phyloP scores from a whole-genome alignment of 1,139 yeast species.

The Candida frijolesensis region DNA sequence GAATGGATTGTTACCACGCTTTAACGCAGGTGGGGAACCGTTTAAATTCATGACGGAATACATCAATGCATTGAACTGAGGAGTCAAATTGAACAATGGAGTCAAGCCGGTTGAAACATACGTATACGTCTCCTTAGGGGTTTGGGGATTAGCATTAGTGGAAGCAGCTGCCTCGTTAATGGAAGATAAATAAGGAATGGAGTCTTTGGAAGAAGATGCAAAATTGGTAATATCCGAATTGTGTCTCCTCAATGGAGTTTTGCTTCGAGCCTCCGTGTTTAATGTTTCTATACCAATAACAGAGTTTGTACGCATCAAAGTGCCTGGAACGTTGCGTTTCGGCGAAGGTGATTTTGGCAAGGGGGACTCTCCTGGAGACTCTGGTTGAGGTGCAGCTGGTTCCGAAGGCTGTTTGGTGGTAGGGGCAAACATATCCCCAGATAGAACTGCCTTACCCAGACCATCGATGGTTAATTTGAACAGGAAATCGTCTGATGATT shows the following conservation, averaged over 20 bases:
- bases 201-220: conserved; percentile 16
- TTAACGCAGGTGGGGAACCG: conserved; percentile 33
- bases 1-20: conserved; percentile 26
- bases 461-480: conserved; percentile 44
- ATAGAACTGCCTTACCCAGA: conserved; percentile 49
- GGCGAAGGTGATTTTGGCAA: conserved; percentile 2
- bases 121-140: conserved; percentile 37
- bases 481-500: conserved; percentile 28
- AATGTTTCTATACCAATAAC: conserved; percentile 32
- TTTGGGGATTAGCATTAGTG: conserved; percentile 29
- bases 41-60: conserved; percentile 39
- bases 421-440: conserved; percentile 21
- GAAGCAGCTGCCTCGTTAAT: conserved; percentile 20
- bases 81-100: conserved; percentile 44
- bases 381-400: background rate
- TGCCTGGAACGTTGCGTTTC: background rate
- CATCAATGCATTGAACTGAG: conserved; percentile 48
- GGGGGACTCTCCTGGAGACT: background rate
- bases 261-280: conserved; percentile 12
- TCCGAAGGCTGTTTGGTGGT: conserved; percentile 1
- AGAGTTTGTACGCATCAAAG: conserved; percentile 30
- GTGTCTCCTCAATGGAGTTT: conserved; percentile 28
- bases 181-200: conserved; percentile 14
- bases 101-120: conserved; percentile 36
- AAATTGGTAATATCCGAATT: conserved; percentile 33